Evolutionary conservation across 192 early-diverging fungal genomes (phyloP), one percentile per base, ranked within the genome.

Genomic region (Obelidium mucronatum): DNA sequence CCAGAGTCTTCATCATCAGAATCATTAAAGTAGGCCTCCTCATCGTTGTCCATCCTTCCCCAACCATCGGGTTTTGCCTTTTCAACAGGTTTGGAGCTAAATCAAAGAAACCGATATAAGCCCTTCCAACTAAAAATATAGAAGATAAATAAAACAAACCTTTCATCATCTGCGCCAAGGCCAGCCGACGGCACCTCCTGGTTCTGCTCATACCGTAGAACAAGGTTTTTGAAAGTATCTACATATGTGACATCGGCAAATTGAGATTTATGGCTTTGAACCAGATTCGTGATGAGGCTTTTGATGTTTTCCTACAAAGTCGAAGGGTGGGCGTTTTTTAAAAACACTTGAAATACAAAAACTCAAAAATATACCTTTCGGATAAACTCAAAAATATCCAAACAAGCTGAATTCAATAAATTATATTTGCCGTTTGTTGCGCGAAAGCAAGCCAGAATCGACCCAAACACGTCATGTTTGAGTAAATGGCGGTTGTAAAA

Each of bases 301-400:
- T 94, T 91, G 59, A 89, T 83, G 73, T 91, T 80, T 60, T 77
- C 80, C 79, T 84, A 61, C 37, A 54, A 54, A n/a, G n/a, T n/a
- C n/a, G n/a, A n/a, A n/a, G n/a, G n/a, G n/a, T n/a, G n/a, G n/a
- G n/a, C n/a, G n/a, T n/a, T n/a, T 3, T n/a, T 48, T 4, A 24
- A 52, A 65, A 63, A 15, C 42, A 30, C 53, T 76, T 84, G 26
- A 88, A 85, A 67, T 97, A 89, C 78, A 88, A 92, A 19, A 91
- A 90, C 70, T 96, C 91, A 60, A 97, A 81, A 62, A 95, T 94
- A 59, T 83, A 92, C 92, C 55, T 79, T 85, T 24, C 90, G 84
- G 65, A 98, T 90, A 80, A 89, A 93, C 30, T 92, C 92, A 73
- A 98, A 92, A 48, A 98, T 82, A 65, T 97, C 95, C 40, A 96